A percentile compares a stretch with the other conserved stretches of the same genome.
Evolutionary conservation across 2,329 filamentous ascomycete species (phyloP).

Genomic region (Cladophialophora chaetospira): DNA sequence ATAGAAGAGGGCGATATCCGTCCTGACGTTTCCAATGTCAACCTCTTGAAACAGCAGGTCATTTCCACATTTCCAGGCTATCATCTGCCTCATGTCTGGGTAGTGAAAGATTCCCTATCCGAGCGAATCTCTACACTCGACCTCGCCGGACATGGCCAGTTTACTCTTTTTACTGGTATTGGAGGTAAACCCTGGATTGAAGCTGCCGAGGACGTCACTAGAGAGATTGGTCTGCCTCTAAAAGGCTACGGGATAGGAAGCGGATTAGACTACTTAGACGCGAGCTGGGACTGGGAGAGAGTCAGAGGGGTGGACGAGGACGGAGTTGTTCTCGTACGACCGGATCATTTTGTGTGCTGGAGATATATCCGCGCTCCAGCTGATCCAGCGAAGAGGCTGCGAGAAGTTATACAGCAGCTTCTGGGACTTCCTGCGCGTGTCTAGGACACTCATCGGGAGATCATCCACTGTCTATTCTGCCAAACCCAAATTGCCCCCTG

Average conservation of each 20-base stretch:
- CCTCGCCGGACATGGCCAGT: constrained; percentile 56
- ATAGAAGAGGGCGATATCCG: constrained; percentile 46
- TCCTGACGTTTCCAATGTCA: constrained; percentile 30
- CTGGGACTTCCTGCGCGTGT: too few relatives aligned
- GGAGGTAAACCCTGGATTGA: neutral
- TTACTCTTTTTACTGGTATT: neutral
- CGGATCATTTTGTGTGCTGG: neutral
- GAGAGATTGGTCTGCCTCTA: too few relatives aligned
- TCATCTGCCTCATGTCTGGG: constrained; percentile 63
- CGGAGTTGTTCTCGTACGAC: neutral
- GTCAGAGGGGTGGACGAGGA: neutral
- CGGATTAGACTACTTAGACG: neutral
- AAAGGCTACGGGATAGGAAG: neutral
- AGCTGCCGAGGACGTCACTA: neutral
- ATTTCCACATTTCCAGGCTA: constrained; percentile 60
- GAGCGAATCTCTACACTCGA: constrained; percentile 45
- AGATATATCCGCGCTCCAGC: neutral
- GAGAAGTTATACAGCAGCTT: neutral
- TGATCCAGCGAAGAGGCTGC: neutral
- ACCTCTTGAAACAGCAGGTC: constrained; percentile 47
- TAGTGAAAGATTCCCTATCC: constrained; percentile 39
- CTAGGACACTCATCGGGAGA: too few relatives aligned
- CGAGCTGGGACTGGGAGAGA: neutral
- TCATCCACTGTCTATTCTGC: too few relatives aligned
- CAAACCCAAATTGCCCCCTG: too few relatives aligned